Conservation (phyloP, 192 early-diverging fungal species). For the Linnemannia hyalina region DNA sequence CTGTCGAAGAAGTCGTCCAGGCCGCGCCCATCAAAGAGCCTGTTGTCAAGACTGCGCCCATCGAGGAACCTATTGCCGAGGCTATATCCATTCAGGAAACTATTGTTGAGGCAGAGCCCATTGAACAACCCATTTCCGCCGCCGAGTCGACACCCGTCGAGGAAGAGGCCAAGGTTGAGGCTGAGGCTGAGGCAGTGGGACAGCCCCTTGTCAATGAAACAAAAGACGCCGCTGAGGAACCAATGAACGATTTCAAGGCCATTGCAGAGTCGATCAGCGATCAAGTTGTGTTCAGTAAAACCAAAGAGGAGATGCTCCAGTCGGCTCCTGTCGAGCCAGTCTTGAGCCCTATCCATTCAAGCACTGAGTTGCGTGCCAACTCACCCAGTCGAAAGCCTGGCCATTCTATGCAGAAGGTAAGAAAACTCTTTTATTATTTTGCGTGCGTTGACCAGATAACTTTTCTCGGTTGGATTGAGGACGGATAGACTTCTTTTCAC, state of each 20-base stretch:
- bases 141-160: neutral
- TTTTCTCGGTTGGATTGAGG: neutral
- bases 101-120: neutral
- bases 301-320: conserved; percentile 37
- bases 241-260: neutral
- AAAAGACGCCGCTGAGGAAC: neutral
- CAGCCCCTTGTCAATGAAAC: neutral
- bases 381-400: neutral
- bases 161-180: neutral
- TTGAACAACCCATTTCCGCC: neutral
- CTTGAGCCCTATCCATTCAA: neutral
- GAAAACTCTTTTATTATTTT: neutral
- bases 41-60: neutral
- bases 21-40: neutral
- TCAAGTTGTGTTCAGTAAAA: neutral
- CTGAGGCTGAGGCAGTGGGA: neutral
- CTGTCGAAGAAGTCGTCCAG: neutral
- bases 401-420: conserved; percentile 11
- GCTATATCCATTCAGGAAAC: too few relatives aligned
- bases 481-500: neutral
- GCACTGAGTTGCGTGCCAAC: neutral
- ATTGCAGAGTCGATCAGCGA: neutral
- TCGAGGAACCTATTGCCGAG: neutral
- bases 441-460: neutral
- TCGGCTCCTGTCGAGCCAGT: conserved; percentile 19